Evolutionary conservation across 768 basidiomycete species (phyloP).

Genomic region (Cyclocybe aegerita): DNA sequence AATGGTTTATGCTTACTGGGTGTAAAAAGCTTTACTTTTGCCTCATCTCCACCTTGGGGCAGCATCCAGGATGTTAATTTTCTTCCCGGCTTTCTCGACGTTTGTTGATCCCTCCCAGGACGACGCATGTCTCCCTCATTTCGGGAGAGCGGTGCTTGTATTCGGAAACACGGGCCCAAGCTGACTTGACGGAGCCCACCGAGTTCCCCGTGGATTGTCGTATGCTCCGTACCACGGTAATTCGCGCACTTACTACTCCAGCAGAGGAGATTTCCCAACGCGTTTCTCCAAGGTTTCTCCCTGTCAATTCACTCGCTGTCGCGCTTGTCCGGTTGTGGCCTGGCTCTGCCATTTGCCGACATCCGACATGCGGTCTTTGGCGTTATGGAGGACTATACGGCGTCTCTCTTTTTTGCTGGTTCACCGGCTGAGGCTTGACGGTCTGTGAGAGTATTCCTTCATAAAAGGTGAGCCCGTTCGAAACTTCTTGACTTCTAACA

Average conservation of each 20-base stretch:
- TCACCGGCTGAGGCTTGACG: too few species aligned
- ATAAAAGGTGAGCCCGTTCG: too few species aligned
- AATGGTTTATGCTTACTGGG: neutral
- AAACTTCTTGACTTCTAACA: too few species aligned
- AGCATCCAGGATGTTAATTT: neutral
- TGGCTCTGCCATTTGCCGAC: neutral
- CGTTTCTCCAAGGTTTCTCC: neutral
- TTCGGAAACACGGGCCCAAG: constrained; percentile 1
- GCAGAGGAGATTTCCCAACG: neutral
- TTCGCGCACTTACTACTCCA: neutral
- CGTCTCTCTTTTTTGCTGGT: too few species aligned
- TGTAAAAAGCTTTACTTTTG: constrained; percentile 2
- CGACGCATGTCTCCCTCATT: constrained; percentile 6
- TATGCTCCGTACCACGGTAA: neutral
- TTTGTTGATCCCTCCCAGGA: neutral
- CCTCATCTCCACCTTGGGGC: neutral
- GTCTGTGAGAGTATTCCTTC: too few species aligned
- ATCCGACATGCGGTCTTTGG: neutral
- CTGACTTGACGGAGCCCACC: neutral
- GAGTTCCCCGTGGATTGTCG: constrained; percentile 4
- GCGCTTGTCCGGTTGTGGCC: neutral
- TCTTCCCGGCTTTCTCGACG: constrained; percentile 2
- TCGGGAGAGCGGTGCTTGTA: constrained; percentile 3
- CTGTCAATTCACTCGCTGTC: neutral
- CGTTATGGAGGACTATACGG: neutral